Evolutionary conservation across 2,329 filamentous ascomycete species (phyloP), one percentile per base, ranked within the genome.

Genomic region (Calcarisporium arbuscula): DNA sequence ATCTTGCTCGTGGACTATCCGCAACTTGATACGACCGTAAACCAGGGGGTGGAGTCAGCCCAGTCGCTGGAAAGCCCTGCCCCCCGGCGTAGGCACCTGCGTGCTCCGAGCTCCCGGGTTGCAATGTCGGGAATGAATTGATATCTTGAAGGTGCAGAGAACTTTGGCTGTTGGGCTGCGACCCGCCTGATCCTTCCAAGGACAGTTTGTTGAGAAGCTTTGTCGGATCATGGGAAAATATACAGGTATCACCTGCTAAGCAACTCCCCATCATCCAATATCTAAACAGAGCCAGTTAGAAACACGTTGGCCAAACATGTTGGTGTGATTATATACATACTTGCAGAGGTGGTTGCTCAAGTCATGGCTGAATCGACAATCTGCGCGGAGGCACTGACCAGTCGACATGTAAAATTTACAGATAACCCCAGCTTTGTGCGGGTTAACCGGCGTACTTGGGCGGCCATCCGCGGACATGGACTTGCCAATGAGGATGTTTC

Each of bases 211-310:
- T 87, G 63, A 95, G 79, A 11, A 95, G 73, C 46, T 87, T 77
- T 2, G 88, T 79, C 3, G 92, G 92, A 49, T 98, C 92, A 60
- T 98, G 92, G 11, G 90, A 96, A 65, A 98, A 98, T 40, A 95
- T 86, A 59, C 92, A 98, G 4, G 87, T 89, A 38, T 88, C 82
- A 22, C 92, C 90, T 15, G 92, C 92, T 21, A 98, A 73, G 56
- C 92, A 98, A 51, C 90, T 95, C 2, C 92, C 92, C 65, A 87
- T 87, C 34, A 98, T 74, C 86, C 89, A 98, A 58, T 96, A 96
- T 57, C 85, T 92, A 50, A 53, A 36, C 34, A 38, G 19, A 18
- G 8, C 30, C 32, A 29, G 23, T 33, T 16, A 15, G 38, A 8
- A 14, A 20, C 14, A 11, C 19, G 16, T 26, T 11, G 8, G 6